phyloP scores from a whole-genome alignment of 129 eudicot genomes.

The Pseudognaphalium luteoalbum region DNA sequence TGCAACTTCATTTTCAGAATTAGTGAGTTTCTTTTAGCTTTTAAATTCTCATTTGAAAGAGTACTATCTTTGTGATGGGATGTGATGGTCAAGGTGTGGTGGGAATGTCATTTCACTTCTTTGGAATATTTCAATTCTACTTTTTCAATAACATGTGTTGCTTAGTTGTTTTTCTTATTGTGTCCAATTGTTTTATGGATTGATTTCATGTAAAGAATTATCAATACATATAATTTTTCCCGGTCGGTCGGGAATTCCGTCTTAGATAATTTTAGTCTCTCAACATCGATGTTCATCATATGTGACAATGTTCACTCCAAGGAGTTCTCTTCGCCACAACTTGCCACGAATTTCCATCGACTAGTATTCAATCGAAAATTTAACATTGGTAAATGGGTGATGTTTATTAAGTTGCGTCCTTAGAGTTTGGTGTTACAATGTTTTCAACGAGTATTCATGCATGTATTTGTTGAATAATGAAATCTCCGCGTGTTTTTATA shows the following conservation, averaged over 20 bases:
- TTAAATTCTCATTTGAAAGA: background rate
- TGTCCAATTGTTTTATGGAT: background rate
- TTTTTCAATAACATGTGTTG: background rate
- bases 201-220: background rate
- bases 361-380: background rate
- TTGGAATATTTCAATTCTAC: background rate
- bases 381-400: background rate
- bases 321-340: background rate
- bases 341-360: background rate
- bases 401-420: background rate
- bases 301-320: background rate
- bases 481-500: no score
- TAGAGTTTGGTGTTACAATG: background rate
- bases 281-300: background rate
- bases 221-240: background rate
- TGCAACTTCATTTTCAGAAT: background rate
- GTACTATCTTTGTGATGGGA: slow-evolving; percentile 2
- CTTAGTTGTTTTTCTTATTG: background rate
- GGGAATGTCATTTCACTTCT: slow-evolving; percentile 3
- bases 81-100: slow-evolving; percentile 3
- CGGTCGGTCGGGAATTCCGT: background rate
- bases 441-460: background rate
- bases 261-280: background rate
- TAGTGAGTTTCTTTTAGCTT: background rate
- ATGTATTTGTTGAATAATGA: background rate